phyloP scores from a whole-genome alignment of 345 rosid genomes.

The Eucalyptus brandiana region DNA sequence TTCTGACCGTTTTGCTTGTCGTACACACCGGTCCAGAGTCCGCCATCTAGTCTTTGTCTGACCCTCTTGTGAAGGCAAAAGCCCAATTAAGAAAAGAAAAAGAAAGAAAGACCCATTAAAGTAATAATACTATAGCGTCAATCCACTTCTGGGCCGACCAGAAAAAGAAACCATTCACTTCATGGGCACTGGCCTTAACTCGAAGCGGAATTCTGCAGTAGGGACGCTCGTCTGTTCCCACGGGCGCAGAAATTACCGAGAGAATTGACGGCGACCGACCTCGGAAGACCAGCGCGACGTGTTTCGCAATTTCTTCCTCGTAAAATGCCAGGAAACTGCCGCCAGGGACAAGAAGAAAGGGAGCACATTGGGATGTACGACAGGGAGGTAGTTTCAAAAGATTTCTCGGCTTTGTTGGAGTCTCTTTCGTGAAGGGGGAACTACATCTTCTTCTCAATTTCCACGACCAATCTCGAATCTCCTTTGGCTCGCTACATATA shows the following conservation, averaged over 20 bases:
- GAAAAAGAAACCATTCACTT: not conserved
- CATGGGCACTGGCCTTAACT: not conserved
- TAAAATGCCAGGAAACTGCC: not conserved
- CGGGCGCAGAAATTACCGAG: not conserved
- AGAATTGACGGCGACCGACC: not conserved
- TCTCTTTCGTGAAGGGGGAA: not conserved
- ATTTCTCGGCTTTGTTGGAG: not conserved
- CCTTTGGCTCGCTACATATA: not conserved
- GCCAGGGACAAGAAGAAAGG: not conserved
- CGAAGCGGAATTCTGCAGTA: not conserved
- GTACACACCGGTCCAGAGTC: not conserved
- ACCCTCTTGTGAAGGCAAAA: not conserved
- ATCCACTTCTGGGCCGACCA: not conserved
- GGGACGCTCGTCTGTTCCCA: fast-evolving
- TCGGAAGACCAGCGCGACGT: not conserved
- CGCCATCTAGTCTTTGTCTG: not conserved
- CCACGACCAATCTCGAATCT: not conserved
- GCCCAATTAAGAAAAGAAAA: not conserved
- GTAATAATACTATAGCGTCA: not conserved
- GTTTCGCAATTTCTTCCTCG: fast-evolving
- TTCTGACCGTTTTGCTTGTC: not conserved
- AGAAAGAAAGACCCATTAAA: not conserved
- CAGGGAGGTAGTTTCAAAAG: not conserved
- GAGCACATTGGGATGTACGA: not conserved
- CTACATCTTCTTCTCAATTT: not conserved